These are phyloP conservation scores for Mortierella claussenii DNA, from an alignment of 192 early-diverging fungal genomes.

Conservation along the genomic window DNA sequence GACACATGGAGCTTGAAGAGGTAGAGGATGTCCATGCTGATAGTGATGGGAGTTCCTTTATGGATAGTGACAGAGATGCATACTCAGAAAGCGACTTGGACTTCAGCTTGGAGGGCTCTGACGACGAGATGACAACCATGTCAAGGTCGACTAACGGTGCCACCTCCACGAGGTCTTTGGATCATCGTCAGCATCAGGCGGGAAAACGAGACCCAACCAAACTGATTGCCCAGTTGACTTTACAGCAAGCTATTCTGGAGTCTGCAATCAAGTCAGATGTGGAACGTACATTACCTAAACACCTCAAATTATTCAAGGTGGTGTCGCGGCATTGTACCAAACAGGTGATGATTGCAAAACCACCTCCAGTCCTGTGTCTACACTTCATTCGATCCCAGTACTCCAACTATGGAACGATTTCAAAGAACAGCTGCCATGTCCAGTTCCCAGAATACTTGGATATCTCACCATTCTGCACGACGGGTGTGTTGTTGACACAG, in stretches of 20 bases:
- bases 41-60: background rate
- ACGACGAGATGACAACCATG: slow-evolving; percentile 7
- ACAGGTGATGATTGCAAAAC: slow-evolving; percentile 83
- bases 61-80: background rate
- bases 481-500: slow-evolving; percentile 60
- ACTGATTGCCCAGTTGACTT: slow-evolving; percentile 20
- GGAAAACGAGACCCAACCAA: slow-evolving; percentile 9
- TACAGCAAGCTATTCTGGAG: slow-evolving; percentile 31
- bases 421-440: slow-evolving; percentile 87
- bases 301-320: slow-evolving; percentile 53
- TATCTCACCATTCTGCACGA: slow-evolving; percentile 75
- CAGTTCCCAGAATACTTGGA: slow-evolving; percentile 85
- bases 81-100: slow-evolving; percentile 16
- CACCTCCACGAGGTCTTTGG: too few relatives aligned
- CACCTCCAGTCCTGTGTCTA: slow-evolving; percentile 82
- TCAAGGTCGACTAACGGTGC: background rate
- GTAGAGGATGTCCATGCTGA: background rate
- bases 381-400: slow-evolving; percentile 88
- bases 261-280: slow-evolving; percentile 59
- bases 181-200: background rate
- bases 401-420: slow-evolving; percentile 72
- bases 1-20: too few relatives aligned
- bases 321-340: slow-evolving; percentile 69
- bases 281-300: slow-evolving; percentile 53
- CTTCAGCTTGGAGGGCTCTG: slow-evolving; percentile 6